phyloP scores from a whole-genome alignment of 2,329 filamentous ascomycete species.

The Colletotrichum sidae region DNA sequence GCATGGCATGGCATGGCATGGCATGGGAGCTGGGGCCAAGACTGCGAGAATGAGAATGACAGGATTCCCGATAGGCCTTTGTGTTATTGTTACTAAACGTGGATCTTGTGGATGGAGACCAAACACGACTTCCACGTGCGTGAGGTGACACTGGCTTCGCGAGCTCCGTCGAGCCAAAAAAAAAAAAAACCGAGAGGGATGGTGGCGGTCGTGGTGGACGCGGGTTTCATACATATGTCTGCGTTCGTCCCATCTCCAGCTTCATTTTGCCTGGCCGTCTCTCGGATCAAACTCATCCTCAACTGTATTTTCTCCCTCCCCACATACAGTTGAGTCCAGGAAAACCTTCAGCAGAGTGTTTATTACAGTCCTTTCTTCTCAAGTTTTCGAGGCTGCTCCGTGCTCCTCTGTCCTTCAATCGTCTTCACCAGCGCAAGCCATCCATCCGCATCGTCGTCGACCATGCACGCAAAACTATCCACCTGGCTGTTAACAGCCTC shows the following conservation, averaged over 20 bases:
- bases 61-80: not conserved
- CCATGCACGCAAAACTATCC: constrained; percentile 35
- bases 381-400: not conserved
- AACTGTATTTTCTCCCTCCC: constrained; percentile 1
- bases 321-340: not conserved
- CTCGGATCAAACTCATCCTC: constrained; percentile 5
- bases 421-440: not conserved
- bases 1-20: not conserved
- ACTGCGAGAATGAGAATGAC: not conserved
- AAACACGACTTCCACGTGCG: constrained; percentile 7
- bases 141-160: constrained; percentile 2
- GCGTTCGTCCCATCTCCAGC: constrained; percentile 31
- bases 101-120: constrained; percentile 8
- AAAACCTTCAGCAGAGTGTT: too few species aligned
- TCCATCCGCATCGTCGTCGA: too few species aligned
- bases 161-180: not conserved
- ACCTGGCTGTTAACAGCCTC: constrained; percentile 29
- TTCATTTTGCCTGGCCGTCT: not conserved
- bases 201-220: not conserved
- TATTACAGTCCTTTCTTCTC: too few species aligned
- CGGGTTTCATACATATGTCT: constrained; percentile 26
- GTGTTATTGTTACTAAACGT: constrained; percentile 15
- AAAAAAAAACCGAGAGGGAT: not conserved
- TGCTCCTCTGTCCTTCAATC: not conserved
- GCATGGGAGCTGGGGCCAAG: not conserved